Conservation (phyloP, 2,329 filamentous ascomycete species). For the Apiospora rasikravindrae region DNA sequence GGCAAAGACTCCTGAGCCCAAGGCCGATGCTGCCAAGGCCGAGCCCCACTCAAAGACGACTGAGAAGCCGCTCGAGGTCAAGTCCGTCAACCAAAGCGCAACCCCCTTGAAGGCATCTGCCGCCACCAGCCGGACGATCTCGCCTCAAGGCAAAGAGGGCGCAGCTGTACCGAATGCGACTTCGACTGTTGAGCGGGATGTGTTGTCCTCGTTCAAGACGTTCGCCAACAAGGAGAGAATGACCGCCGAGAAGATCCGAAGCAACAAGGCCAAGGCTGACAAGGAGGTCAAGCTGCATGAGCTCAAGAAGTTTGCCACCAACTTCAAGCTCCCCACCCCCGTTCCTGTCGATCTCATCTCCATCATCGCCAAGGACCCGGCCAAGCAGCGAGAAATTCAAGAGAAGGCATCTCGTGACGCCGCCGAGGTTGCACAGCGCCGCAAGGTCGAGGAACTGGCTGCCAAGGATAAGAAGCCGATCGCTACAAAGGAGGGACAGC, state of each 20-base stretch:
- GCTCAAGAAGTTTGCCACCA: slow-evolving; percentile 91
- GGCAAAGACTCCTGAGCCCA: slow-evolving; percentile 41
- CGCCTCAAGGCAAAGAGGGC: slow-evolving; percentile 46
- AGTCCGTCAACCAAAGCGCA: slow-evolving; percentile 32
- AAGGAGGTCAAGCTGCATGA: slow-evolving; percentile 94
- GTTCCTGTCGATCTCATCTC: slow-evolving; percentile 90
- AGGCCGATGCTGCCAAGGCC: slow-evolving; percentile 39
- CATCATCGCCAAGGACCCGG: slow-evolving; percentile 96
- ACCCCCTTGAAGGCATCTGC: slow-evolving; percentile 41
- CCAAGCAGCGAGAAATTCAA: slow-evolving; percentile 91
- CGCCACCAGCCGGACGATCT: slow-evolving; percentile 48
- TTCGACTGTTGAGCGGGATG: slow-evolving; percentile 65
- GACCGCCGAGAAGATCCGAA: slow-evolving; percentile 61
- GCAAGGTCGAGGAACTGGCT: slow-evolving; percentile 47
- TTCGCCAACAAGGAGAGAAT: slow-evolving; percentile 65
- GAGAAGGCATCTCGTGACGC: slow-evolving; percentile 82
- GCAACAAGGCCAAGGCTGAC: slow-evolving; percentile 69
- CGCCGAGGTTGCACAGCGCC: slow-evolving; percentile 59
- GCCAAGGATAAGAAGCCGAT: slow-evolving; percentile 60
- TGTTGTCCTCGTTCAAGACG: slow-evolving; percentile 66
- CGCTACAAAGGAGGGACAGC: slow-evolving; percentile 53
- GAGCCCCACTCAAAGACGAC: slow-evolving; percentile 33
- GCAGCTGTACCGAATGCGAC: slow-evolving; percentile 56
- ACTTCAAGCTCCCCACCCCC: slow-evolving; percentile 92
- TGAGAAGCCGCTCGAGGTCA: slow-evolving; percentile 34